phyloP scores from a whole-genome alignment of 176 grass and related monocot species.

The Eleusine indica region DNA sequence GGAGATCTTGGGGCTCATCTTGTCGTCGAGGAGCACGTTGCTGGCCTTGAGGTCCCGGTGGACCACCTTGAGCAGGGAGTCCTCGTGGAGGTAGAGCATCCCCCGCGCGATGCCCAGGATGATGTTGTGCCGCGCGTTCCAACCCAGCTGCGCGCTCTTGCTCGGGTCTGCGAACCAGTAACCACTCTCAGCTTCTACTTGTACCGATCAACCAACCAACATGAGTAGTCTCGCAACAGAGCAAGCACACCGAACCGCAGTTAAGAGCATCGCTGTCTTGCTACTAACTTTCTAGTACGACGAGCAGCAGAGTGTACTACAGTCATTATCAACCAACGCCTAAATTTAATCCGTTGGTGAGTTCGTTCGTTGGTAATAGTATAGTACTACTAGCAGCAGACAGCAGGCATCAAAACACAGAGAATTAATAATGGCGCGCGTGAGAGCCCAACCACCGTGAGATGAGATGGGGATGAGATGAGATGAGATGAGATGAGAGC shows the following conservation, averaged over 20 bases:
- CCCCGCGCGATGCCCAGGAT: constrained; percentile 76
- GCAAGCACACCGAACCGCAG: not conserved
- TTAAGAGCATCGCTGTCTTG: constrained; percentile 9
- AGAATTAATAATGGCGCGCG: constrained; percentile 31
- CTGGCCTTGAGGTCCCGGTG: constrained; percentile 93
- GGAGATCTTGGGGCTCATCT: constrained; percentile 94
- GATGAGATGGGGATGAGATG: not conserved
- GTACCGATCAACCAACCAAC: not conserved
- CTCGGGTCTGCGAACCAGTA: constrained; percentile 36
- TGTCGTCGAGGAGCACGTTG: constrained; percentile 79
- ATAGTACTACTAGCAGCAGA: not conserved
- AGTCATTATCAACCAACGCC: no score
- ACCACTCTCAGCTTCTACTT: no score
- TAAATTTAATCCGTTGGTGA: not conserved
- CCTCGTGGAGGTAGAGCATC: constrained; percentile 88
- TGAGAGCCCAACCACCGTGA: constrained; percentile 18
- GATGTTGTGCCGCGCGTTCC: constrained; percentile 62
- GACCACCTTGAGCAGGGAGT: constrained; percentile 76
- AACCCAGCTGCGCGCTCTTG: constrained; percentile 62
- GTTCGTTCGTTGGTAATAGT: not conserved
- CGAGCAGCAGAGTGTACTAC: not conserved
- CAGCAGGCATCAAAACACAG: not conserved
- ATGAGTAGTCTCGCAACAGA: no score
- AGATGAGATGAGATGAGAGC: no score
- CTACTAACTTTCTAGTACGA: not conserved